A percentile compares a stretch with the other conserved stretches of the same genome.
These are phyloP conservation scores for Phytophthora palmivora DNA, from an alignment of 352 stramenopile species.

Conservation along the genomic window DNA sequence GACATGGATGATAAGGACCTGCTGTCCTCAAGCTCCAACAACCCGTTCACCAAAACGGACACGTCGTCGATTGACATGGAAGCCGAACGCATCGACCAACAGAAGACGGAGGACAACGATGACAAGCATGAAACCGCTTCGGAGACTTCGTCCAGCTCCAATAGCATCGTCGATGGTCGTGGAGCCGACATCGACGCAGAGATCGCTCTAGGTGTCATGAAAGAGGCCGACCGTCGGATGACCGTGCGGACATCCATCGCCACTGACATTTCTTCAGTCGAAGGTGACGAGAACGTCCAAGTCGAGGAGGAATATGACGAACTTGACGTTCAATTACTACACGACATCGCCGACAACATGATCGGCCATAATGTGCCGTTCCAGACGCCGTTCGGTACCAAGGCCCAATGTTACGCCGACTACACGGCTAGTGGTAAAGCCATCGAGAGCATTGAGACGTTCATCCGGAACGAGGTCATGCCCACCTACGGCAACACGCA, in stretches of 20 bases:
- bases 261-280: slow-evolving; percentile 33
- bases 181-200: slow-evolving; percentile 15
- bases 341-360: slow-evolving; percentile 57
- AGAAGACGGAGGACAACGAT: slow-evolving; percentile 14
- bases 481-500: slow-evolving; percentile 98
- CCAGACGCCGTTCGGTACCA: slow-evolving; percentile 73
- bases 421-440: slow-evolving; percentile 94
- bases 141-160: slow-evolving; percentile 34
- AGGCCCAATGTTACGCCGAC: slow-evolving; percentile 94
- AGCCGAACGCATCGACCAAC: slow-evolving; percentile 23
- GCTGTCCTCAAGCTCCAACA: slow-evolving; percentile 25
- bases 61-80: slow-evolving; percentile 35
- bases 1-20: slow-evolving; percentile 14
- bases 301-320: slow-evolving; percentile 23
- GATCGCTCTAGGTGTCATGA: slow-evolving; percentile 21
- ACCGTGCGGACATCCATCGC: slow-evolving; percentile 29
- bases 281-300: slow-evolving; percentile 10
- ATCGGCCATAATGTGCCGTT: slow-evolving; percentile 63
- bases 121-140: slow-evolving; percentile 29
- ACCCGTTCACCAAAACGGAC: slow-evolving; percentile 21
- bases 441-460: slow-evolving; percentile 92
- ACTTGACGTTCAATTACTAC: slow-evolving; percentile 42
- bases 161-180: slow-evolving; percentile 17
- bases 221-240: slow-evolving; percentile 33
- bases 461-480: slow-evolving; percentile 89